A percentile compares a stretch with the other conserved stretches of the same genome.
phyloP scores from a whole-genome alignment of 78 protist genomes.

The Cavenderia fasciculata region DNA sequence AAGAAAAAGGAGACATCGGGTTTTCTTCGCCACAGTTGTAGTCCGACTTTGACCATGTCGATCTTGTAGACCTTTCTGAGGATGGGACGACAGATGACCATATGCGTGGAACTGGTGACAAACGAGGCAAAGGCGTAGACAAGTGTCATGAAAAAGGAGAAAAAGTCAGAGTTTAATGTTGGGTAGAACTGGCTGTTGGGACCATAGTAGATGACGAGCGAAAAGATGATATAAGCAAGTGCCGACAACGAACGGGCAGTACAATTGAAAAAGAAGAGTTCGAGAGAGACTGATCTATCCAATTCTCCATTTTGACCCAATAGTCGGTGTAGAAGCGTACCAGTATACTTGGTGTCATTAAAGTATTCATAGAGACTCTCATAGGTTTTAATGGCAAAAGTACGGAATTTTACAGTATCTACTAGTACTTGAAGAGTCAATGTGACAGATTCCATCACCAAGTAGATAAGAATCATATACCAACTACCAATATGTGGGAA shows the following conservation, averaged over 20 bases:
- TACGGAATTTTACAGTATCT: slow-evolving; percentile 14
- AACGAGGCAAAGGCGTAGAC: slow-evolving; percentile 41
- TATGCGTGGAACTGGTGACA: slow-evolving; percentile 8
- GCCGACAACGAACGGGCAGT: slow-evolving; percentile 27
- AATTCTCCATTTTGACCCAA: slow-evolving; percentile 27
- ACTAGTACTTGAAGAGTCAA: slow-evolving; percentile 11
- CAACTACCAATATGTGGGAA: slow-evolving; percentile 52
- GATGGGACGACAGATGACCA: slow-evolving; percentile 7
- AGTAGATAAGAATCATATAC: slow-evolving; percentile 49
- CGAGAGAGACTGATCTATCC: slow-evolving; percentile 46
- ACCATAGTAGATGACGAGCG: slow-evolving; percentile 40
- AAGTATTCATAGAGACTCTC: background rate
- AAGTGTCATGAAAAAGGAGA: slow-evolving; percentile 10
- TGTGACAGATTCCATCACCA: slow-evolving; percentile 3
- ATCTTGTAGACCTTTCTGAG: slow-evolving; percentile 7
- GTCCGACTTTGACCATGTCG: slow-evolving; percentile 11
- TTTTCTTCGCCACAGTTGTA: slow-evolving; percentile 32
- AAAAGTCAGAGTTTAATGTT: background rate
- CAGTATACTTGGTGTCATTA: background rate
- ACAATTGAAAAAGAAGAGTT: slow-evolving; percentile 42
- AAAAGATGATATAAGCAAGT: slow-evolving; percentile 19
- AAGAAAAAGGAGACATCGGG: slow-evolving; percentile 61
- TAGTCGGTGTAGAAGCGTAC: background rate
- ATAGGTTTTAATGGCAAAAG: background rate
- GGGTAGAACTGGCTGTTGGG: slow-evolving; percentile 31